Conservation (phyloP, 768 basidiomycete genomes). For the Mycena amicta region DNA sequence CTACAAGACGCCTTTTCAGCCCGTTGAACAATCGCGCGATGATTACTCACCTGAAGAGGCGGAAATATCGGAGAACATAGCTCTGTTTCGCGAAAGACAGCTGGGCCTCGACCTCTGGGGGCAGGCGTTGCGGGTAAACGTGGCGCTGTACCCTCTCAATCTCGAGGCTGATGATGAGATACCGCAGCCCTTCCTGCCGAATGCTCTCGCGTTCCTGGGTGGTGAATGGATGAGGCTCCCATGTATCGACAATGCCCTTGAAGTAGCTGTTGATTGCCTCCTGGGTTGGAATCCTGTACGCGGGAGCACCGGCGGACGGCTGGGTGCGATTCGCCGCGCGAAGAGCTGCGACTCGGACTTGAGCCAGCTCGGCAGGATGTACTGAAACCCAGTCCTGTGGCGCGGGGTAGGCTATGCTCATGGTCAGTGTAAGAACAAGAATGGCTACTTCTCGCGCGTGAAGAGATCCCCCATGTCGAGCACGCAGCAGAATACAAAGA, state of each 20-base stretch:
- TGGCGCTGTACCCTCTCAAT: slow-evolving; percentile 22
- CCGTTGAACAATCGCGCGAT: too few species aligned
- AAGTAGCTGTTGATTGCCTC: slow-evolving; percentile 9
- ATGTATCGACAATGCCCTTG: slow-evolving; percentile 29
- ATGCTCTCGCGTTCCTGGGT: slow-evolving; percentile 9
- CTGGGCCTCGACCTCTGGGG: slow-evolving; percentile 22
- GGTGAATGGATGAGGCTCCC: slow-evolving; percentile 22
- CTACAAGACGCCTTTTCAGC: not conserved
- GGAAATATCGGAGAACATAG: slow-evolving; percentile 20
- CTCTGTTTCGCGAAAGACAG: slow-evolving; percentile 16
- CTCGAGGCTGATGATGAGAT: slow-evolving; percentile 18
- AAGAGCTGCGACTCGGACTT: too few species aligned
- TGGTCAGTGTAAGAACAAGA: too few species aligned
- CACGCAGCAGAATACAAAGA: too few species aligned
- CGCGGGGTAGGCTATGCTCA: too few species aligned
- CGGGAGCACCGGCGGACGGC: too few species aligned
- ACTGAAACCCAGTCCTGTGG: too few species aligned
- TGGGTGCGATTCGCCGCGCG: too few species aligned
- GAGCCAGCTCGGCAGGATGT: too few species aligned
- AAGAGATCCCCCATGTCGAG: too few species aligned
- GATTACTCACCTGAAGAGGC: slow-evolving; percentile 15
- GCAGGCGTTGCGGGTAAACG: slow-evolving; percentile 21
- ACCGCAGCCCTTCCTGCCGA: slow-evolving; percentile 17
- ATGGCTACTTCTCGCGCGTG: too few species aligned
- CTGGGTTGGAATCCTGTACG: not conserved